Percentiles rank a stretch among this genome's conserved stretches.
These are phyloP conservation scores for Bombardia bombarda DNA, from an alignment of 495 filamentous ascomycete species.

Conservation along the genomic window DNA sequence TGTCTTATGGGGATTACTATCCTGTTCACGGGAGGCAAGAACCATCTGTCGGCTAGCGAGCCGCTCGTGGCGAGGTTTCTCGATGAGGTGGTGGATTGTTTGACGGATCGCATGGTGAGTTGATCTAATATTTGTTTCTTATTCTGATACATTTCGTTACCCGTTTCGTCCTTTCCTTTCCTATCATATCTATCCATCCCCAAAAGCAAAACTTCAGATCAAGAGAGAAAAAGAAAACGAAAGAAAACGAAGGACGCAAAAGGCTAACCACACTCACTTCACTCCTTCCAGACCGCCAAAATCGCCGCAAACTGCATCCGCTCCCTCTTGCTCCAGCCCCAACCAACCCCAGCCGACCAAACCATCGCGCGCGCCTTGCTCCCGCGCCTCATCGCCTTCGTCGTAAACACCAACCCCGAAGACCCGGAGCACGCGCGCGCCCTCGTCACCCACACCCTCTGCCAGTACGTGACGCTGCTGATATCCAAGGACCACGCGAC, in stretches of 20 bases:
- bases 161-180: neutral
- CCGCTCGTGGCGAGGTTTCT: conserved; percentile 60
- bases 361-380: conserved; percentile 65
- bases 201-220: conserved; percentile 6
- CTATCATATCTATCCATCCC: neutral
- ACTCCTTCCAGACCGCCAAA: conserved; percentile 55
- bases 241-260: no score
- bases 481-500: conserved; percentile 39
- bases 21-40: conserved; percentile 71
- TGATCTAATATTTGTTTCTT: neutral
- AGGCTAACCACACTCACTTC: no score
- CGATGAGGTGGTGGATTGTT: conserved; percentile 72
- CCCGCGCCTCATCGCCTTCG: conserved; percentile 68
- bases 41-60: conserved; percentile 63
- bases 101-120: conserved; percentile 64
- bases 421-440: conserved; percentile 68
- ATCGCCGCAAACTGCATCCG: conserved; percentile 83
- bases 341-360: conserved; percentile 58
- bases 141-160: neutral
- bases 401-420: conserved; percentile 53
- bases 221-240: no score
- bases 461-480: conserved; percentile 54
- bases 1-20: conserved; percentile 81
- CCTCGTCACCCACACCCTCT: conserved; percentile 64
- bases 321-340: conserved; percentile 60